These are phyloP conservation scores for Monosporascus cannonballus DNA, from an alignment of 2,329 filamentous ascomycete species.

Conservation along the genomic window DNA sequence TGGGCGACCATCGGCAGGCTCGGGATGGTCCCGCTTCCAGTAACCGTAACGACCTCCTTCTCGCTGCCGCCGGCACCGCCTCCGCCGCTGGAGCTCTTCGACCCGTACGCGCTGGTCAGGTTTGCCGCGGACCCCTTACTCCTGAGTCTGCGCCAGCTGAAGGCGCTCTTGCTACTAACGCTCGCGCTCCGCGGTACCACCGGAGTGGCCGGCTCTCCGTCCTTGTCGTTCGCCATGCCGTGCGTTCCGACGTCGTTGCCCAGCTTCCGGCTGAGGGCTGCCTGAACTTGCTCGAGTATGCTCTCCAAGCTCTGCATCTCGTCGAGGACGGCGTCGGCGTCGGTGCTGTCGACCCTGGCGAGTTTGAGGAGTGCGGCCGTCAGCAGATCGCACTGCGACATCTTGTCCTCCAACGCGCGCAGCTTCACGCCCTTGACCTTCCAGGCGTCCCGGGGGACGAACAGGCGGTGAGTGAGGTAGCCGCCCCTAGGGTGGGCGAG, in stretches of 20 bases:
- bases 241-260: conserved; percentile 90
- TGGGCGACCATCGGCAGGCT: conserved; percentile 71
- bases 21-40: conserved; percentile 49
- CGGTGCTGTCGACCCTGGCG: conserved; percentile 75
- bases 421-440: conserved; percentile 89
- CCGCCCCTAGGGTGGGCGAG: conserved; percentile 86
- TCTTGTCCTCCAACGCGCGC: conserved; percentile 87
- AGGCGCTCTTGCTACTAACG: conserved; percentile 68
- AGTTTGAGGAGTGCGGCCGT: conserved; percentile 85
- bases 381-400: conserved; percentile 82
- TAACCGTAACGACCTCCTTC: conserved; percentile 36
- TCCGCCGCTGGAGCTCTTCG: conserved; percentile 32
- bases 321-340: conserved; percentile 86
- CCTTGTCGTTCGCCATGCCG: conserved; percentile 42
- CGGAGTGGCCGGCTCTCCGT: conserved; percentile 23
- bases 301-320: conserved; percentile 89
- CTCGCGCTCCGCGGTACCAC: conserved; percentile 50
- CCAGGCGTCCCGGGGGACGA: conserved; percentile 91
- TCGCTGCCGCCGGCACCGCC: conserved; percentile 27
- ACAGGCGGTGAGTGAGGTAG: conserved; percentile 85
- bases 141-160: conserved; percentile 84
- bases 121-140: conserved; percentile 77
- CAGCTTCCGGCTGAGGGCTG: conserved; percentile 70
- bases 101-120: conserved; percentile 44
- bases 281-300: conserved; percentile 80